Conservation (phyloP, 2,329 filamentous ascomycete genomes). For the Leptographium wingfieldii region DNA sequence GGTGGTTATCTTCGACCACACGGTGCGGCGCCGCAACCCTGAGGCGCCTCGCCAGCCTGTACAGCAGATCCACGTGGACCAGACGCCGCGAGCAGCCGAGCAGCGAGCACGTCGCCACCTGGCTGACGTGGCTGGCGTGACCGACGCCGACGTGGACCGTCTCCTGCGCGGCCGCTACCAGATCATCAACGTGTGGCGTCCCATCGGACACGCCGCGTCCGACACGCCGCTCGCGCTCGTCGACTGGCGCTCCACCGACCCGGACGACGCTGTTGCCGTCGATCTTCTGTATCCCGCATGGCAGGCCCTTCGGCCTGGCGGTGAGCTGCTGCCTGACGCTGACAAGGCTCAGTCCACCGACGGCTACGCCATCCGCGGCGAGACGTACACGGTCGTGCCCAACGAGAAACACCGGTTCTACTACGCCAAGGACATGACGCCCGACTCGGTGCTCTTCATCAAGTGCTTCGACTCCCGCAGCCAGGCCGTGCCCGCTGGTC, state of each 20-base stretch:
- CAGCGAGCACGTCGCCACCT: slow-evolving; percentile 50
- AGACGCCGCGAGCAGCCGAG: slow-evolving; percentile 50
- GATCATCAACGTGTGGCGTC: slow-evolving; percentile 61
- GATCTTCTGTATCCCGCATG: slow-evolving; percentile 49
- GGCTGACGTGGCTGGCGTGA: slow-evolving; percentile 14
- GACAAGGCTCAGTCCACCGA: slow-evolving; percentile 23
- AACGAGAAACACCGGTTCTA: slow-evolving; percentile 48
- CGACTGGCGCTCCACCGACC: slow-evolving; percentile 48
- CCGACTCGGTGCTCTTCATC: slow-evolving; percentile 33
- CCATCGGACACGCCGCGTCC: slow-evolving; percentile 47
- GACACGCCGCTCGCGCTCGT: slow-evolving; percentile 54
- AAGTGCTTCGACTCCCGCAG: slow-evolving; percentile 42
- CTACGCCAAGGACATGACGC: slow-evolving; percentile 56
- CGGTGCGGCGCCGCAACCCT: slow-evolving; percentile 46
- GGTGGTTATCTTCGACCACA: slow-evolving; percentile 61
- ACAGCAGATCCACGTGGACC: slow-evolving; percentile 59
- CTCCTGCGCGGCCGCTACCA: slow-evolving; percentile 47
- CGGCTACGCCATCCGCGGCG: slow-evolving; percentile 26
- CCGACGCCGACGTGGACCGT: slow-evolving; percentile 39
- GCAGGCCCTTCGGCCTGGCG: slow-evolving; percentile 38
- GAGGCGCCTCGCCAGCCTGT: slow-evolving; percentile 49
- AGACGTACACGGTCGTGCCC: slow-evolving; percentile 47
- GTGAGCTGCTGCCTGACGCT: slow-evolving; percentile 39
- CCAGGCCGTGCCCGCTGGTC: slow-evolving; percentile 21
- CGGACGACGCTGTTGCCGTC: slow-evolving; percentile 45